Base-by-base conservation (phyloP, 192 early-diverging fungal genomes). In the Mortierella hygrophila region DNA sequence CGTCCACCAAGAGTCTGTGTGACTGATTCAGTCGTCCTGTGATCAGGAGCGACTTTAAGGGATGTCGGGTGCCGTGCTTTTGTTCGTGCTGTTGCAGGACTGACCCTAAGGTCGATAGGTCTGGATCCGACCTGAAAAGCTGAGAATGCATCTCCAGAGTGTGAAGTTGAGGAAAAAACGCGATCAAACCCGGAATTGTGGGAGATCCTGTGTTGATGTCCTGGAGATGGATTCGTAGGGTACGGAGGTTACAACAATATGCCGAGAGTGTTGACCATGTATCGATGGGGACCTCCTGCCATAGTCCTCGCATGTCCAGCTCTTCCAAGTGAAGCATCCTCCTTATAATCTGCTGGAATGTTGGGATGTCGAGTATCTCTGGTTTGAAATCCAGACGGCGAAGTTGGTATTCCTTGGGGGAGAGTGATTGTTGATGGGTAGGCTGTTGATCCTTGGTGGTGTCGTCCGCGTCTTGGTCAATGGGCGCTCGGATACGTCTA, bases 281-380 rank as follows among this genome's bases (percentile, higher is more conserved):
- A 15, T 52, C 38, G 37, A 9, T 38, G 15, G 37, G 70, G 46
- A 82, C 71, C 4, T 75, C n/a, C 20, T 47, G 13, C 80, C 80
- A 82, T 1, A 71, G 47, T 23, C 80, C 80, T 16, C 76, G 68
- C 49, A 82, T 49, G 6, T 10, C 29, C 18, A 82, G 74, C n/a
- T 82, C 69, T 32, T 82, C 80, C 68, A 72, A 82, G 71, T 29
- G 65, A 68, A 10, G 20, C 20, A 29, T 72, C 54, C 21, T 82
- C 74, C 8, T 11, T 16, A 29, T 40, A 10, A 41, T 40, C 21
- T 15, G 68, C 13, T 23, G 40, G 2, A 70, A 18, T 18, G 32
- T 35, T 37, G 21, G 37, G 7, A 35, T 8, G 35, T 41, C 37
- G 21, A 70, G 68, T 40, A 21, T 23, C 2, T 40, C 55, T 9